Percentiles rank a stretch among this genome's conserved stretches.
These are phyloP conservation scores for Mortierella sp. DNA, from an alignment of 371 early-diverging fungal species.

Conservation along the genomic window DNA sequence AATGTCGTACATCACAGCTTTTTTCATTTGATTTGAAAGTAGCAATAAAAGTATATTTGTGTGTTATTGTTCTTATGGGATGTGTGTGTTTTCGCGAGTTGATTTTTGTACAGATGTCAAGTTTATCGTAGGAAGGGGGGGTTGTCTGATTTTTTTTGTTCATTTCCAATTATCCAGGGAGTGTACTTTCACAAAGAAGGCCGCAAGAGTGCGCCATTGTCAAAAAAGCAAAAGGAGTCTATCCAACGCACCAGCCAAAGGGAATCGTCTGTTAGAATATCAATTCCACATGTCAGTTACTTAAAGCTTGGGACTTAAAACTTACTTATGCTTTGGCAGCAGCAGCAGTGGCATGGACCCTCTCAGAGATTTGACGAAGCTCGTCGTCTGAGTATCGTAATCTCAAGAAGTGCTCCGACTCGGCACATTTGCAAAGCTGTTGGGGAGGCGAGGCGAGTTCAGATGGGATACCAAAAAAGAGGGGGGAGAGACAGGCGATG, in stretches of 20 bases:
- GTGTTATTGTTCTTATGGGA: background rate
- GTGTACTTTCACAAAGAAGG: no score
- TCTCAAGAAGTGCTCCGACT: conserved; percentile 60
- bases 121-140: no score
- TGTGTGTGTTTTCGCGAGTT: no score
- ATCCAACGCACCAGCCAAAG: no score
- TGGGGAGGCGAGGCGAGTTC: background rate
- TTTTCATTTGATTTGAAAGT: background rate
- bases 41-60: no score
- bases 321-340: conserved; percentile 20
- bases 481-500: background rate
- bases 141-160: background rate
- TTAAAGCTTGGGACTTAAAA: background rate
- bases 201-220: no score
- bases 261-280: background rate
- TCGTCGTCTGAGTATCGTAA: conserved; percentile 69
- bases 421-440: conserved; percentile 70
- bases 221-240: no score
- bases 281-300: background rate
- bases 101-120: no score
- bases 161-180: background rate
- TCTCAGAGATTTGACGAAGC: conserved; percentile 59
- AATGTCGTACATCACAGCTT: background rate
- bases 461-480: background rate
- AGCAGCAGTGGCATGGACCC: conserved; percentile 29